Evolutionary conservation across 2,329 filamentous ascomycete genomes (phyloP), one percentile per base, ranked within the genome.

Genomic region (Arthrobotrys entomopaga): DNA sequence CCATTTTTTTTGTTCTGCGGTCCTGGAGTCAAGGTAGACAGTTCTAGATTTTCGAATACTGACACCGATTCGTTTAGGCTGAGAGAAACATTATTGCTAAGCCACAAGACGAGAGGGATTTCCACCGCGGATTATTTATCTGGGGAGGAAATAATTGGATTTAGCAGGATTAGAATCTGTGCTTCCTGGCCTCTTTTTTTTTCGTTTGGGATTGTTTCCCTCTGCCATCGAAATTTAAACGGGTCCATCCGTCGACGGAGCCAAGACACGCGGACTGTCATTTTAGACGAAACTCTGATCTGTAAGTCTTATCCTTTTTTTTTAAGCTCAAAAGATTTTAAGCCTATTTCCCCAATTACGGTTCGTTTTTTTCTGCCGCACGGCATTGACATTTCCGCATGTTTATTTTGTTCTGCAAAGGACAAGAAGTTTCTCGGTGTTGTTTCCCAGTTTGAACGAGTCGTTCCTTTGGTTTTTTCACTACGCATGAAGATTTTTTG

Each of bases 171-270:
- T 43, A 46, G 16, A 40, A 29, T 46, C 38, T 22, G 15, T 43
- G 34, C 22, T 11, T 13, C 3, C 15, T 20, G 8, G 3, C 1
- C 20, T 42, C 5, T 34, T 34, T 34, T 8, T 34, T 34, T 34
- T 34, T 34, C 10, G 7, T 34, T 2, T n/a, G n/a, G n/a, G n/a
- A 34, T 34, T 34, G 29, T 34, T 13, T n/a, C 19, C 19, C 54
- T 20, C 54, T 16, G 54, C 34, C 54, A 34, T 58, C 34, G 38
- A 43, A 16, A 58, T 20, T 46, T 48, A 19, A 58, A 43, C 16
- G n/a, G n/a, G 29, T 8, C 29, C 29, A 34, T 34, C 29, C 29
- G 10, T 34, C 7, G 29, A 34, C 29, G 29, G 29, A 34, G 29
- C 29, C 29, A 34, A 34, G 29, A 34, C 29, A 34, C 29, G 29